These are phyloP conservation scores for Daedaleopsis nitida DNA, from an alignment of 768 basidiomycete genomes.

Conservation along the genomic window DNA sequence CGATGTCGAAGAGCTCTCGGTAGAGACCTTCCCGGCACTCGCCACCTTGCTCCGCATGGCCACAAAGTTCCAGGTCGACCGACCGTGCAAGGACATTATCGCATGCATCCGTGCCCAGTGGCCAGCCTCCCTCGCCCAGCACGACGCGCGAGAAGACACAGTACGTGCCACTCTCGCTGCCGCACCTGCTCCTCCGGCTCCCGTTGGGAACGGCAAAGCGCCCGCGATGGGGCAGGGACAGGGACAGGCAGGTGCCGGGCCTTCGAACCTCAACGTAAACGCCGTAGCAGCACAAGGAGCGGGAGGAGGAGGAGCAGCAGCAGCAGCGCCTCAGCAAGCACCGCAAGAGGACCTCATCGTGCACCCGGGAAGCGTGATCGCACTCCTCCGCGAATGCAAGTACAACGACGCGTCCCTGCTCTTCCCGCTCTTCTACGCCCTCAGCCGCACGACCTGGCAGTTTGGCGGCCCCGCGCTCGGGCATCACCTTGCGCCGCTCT, in stretches of 20 bases:
- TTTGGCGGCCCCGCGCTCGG: slow-evolving; percentile 21
- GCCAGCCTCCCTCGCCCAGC: slow-evolving; percentile 29
- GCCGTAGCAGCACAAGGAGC: too few relatives aligned
- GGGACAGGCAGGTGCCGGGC: neutral
- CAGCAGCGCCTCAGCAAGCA: neutral
- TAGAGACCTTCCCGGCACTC: slow-evolving; percentile 20
- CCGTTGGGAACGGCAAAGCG: neutral
- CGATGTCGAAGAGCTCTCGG: slow-evolving; percentile 21
- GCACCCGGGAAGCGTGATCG: slow-evolving; percentile 27
- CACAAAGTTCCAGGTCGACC: slow-evolving; percentile 35
- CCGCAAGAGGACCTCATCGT: slow-evolving; percentile 24
- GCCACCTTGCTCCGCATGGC: slow-evolving; percentile 31
- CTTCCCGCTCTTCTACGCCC: slow-evolving; percentile 31
- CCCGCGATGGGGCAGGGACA: neutral
- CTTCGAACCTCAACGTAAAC: neutral
- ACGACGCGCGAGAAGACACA: slow-evolving; percentile 24
- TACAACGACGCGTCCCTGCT: slow-evolving; percentile 19
- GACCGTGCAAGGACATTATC: slow-evolving; percentile 31
- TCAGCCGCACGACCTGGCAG: slow-evolving; percentile 27
- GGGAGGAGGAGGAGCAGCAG: too few relatives aligned
- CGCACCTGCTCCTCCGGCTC: slow-evolving; percentile 1
- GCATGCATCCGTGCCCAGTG: slow-evolving; percentile 34
- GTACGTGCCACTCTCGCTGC: slow-evolving; percentile 11
- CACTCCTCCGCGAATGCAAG: slow-evolving; percentile 27
- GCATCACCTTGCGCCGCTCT: slow-evolving; percentile 24